Base-by-base conservation (phyloP, 768 basidiomycete species). In the Hygrophorus pudorinus region DNA sequence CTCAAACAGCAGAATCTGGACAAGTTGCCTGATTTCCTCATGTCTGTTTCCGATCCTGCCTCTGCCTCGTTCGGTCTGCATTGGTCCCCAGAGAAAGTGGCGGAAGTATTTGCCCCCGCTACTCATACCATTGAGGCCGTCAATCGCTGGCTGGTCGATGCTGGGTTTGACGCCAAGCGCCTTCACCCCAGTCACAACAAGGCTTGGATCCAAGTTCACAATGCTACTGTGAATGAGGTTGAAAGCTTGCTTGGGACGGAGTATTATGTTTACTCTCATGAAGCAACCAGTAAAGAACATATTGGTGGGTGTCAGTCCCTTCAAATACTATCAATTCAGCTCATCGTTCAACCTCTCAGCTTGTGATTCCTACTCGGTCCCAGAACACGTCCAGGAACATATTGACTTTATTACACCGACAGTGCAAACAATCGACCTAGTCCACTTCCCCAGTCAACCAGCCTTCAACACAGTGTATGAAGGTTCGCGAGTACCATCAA, bases 381-480 rank as follows among this genome's bases (percentile, higher is more conserved):
- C 64, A 0, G 45, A 17, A 7, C 52, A 56, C 41, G 47, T 66
- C 9, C 52, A 49, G 4, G 45, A 53, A 3, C 56, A 60, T 31
- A 52, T 66, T 20, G 65, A 65, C 37, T 51, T 63, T 30, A 56
- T 65, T 5, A 60, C 54, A 16, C 64, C 64, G 9, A 63, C 62
- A 4, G 53, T 65, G 1, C 59, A 64, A 21, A 55, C 58, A 4
- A 52, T 53, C 37, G 39, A 55, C 31, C 57, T 53, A n/a, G 32
- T 60, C 12, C 29, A n/a, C 10, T 32, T 21, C 10, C 5, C 24
- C 1, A 21, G 28, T 27, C 28, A 35, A 20, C 13, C 18, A 10
- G 40, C 10, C 2, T 24, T 24, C 24, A 24, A 24, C 24, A 7
- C 7, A 7, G 24, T 24, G 3, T 3, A 7, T 24, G 24, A 24